These are phyloP conservation scores for Collybia sp. DNA, from an alignment of 768 basidiomycete genomes.

Conservation along the genomic window DNA sequence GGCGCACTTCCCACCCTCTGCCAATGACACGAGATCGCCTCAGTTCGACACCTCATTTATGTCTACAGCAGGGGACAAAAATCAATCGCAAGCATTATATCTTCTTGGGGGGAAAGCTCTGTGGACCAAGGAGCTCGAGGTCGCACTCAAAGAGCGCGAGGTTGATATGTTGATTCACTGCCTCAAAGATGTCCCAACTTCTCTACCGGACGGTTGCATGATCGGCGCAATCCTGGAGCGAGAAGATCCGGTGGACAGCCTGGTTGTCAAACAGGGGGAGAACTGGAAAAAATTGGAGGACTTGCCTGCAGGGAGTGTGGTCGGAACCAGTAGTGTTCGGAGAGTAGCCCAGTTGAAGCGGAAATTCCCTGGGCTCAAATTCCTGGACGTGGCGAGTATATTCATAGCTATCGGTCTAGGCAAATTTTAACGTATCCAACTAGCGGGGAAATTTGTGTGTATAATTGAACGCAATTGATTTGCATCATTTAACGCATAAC, in stretches of 20 bases:
- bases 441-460: constrained; percentile 87
- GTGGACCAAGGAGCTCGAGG: constrained; percentile 97
- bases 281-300: constrained; percentile 73
- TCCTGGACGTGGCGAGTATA: constrained; percentile 81
- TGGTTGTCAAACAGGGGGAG: constrained; percentile 77
- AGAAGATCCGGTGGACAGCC: constrained; percentile 84
- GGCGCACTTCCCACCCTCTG: constrained; percentile 43
- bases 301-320: constrained; percentile 79
- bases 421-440: neutral
- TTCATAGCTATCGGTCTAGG: neutral
- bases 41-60: constrained; percentile 44
- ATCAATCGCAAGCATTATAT: constrained; percentile 83
- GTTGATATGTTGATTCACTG: constrained; percentile 94
- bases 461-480: constrained; percentile 3
- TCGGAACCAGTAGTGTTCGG: constrained; percentile 95
- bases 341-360: constrained; percentile 87
- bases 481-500: constrained; percentile 7
- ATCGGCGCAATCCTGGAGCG: constrained; percentile 82
- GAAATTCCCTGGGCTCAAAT: constrained; percentile 69
- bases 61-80: constrained; percentile 80
- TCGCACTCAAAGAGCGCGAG: constrained; percentile 60
- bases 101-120: constrained; percentile 86
- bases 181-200: constrained; percentile 91
- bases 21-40: constrained; percentile 21
- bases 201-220: constrained; percentile 77